Conservation (phyloP, 805 yeast species). For the Candida methanosorbosa region DNA sequence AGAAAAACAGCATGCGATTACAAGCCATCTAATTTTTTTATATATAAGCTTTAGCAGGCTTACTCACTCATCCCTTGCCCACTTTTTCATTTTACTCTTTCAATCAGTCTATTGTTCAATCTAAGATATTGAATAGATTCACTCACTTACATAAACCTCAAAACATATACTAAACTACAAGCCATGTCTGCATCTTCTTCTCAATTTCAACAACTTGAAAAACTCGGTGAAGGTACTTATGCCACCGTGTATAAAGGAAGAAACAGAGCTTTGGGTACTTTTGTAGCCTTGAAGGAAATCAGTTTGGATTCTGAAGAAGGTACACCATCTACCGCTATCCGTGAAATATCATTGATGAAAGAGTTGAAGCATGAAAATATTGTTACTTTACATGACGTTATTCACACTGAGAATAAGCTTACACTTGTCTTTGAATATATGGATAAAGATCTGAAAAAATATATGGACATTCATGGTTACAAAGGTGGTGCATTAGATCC, state of each 20-base stretch:
- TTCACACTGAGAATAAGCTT: conserved; percentile 92
- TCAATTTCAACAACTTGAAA: conserved; percentile 52
- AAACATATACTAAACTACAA: neutral
- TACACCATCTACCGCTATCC: conserved; percentile 95
- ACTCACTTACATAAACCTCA: too few species aligned
- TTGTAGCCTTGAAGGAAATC: conserved; percentile 93
- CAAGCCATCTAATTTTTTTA: too few species aligned
- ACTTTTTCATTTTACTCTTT: too few species aligned
- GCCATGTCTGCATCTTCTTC: conserved; percentile 27
- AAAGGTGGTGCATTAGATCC: conserved; percentile 63
- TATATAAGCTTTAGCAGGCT: too few species aligned
- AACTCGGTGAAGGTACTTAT: conserved; percentile 91
- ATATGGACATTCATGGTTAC: conserved; percentile 80
- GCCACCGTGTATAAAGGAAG: conserved; percentile 98
- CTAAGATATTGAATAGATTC: too few species aligned
- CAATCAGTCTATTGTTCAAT: too few species aligned
- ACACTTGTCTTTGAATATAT: conserved; percentile 89
- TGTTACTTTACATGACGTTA: conserved; percentile 87
- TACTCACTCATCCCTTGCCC: too few species aligned
- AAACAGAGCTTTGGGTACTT: conserved; percentile 75
- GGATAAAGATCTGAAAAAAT: conserved; percentile 89
- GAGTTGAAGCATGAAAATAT: conserved; percentile 91
- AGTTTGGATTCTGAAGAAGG: conserved; percentile 95
- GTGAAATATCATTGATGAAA: conserved; percentile 93
- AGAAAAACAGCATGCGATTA: too few species aligned